Percentiles rank a stretch among this genome's conserved stretches.
Evolutionary conservation across 768 basidiomycete species (phyloP).

Genomic region (Kwoniella europaea): DNA sequence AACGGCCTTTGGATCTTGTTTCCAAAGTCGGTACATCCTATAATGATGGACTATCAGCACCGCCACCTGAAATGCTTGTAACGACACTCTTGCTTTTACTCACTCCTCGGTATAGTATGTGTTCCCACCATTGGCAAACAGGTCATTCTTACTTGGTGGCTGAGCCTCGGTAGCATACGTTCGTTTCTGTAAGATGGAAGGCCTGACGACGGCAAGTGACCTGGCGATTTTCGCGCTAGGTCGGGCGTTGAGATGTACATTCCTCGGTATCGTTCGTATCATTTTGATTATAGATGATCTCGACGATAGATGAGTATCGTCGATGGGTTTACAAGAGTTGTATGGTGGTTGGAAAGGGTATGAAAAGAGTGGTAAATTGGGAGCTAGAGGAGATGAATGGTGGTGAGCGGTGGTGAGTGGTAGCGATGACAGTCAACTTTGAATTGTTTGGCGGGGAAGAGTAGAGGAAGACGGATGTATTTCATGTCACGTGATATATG

Average conservation of each 20-base stretch:
- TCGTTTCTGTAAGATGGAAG: constrained; percentile 20
- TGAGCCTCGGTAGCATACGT: constrained; percentile 50
- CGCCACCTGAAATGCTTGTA: too few species aligned
- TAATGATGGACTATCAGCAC: neutral
- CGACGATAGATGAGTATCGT: constrained; percentile 19
- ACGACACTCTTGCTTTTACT: constrained; percentile 21
- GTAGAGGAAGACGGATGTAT: constrained; percentile 1
- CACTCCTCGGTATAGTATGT: constrained; percentile 86
- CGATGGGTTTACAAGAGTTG: neutral
- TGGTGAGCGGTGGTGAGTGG: neutral
- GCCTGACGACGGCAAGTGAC: constrained; percentile 10
- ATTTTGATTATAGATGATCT: constrained; percentile 25
- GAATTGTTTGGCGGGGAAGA: neutral
- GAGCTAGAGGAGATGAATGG: neutral
- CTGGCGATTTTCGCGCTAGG: neutral
- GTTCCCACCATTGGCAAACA: constrained; percentile 91
- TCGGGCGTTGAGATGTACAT: constrained; percentile 18
- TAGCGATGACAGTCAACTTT: constrained; percentile 5
- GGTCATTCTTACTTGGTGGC: constrained; percentile 55
- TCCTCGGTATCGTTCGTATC: constrained; percentile 40
- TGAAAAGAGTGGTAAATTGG: too few species aligned
- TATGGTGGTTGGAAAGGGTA: neutral
- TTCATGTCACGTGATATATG: neutral
- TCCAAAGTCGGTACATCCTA: constrained; percentile 79
- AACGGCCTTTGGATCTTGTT: constrained; percentile 83